Conservation (phyloP, 2,329 filamentous ascomycete species). For the Pseudogymnoascus verrucosus region DNA sequence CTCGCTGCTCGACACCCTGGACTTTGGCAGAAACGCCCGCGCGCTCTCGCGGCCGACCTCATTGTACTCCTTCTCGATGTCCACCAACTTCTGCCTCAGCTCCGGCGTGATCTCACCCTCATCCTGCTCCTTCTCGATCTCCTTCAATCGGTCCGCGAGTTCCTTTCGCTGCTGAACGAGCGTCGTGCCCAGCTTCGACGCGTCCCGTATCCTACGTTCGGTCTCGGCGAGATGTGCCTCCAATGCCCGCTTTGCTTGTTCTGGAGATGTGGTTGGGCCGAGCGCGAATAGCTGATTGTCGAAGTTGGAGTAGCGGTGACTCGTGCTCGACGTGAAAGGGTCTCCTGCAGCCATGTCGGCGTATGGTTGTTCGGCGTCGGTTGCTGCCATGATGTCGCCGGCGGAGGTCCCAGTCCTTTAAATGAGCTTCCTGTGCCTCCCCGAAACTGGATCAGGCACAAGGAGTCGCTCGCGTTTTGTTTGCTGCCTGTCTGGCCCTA, state of each 20-base stretch:
- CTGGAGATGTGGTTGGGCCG: constrained; percentile 68
- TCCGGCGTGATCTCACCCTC: constrained; percentile 77
- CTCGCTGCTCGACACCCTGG: constrained; percentile 67
- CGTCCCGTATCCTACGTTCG: constrained; percentile 82
- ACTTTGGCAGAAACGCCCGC: constrained; percentile 78
- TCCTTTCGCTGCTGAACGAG: constrained; percentile 82
- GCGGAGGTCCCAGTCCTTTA: background rate
- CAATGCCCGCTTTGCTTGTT: constrained; percentile 79
- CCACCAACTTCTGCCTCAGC: constrained; percentile 70
- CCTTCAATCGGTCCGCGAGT: constrained; percentile 70
- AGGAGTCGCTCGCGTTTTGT: background rate
- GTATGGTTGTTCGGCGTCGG: constrained; percentile 4
- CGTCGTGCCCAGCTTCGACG: constrained; percentile 79
- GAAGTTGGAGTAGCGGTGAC: constrained; percentile 72
- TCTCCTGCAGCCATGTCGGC: constrained; percentile 5
- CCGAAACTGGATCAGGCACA: background rate
- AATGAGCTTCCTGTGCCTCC: constrained; percentile 1
- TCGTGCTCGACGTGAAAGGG: constrained; percentile 18
- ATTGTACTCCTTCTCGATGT: constrained; percentile 91
- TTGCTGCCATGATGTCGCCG: constrained; percentile 3
- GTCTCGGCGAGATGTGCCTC: constrained; percentile 91
- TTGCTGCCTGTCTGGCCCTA: constrained; percentile 2
- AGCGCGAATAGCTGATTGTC: constrained; percentile 73
- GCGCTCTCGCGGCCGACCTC: constrained; percentile 87
- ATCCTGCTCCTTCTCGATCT: constrained; percentile 70